Base-by-base conservation (phyloP, 371 early-diverging fungal species). In the Mortierella sp. region DNA sequence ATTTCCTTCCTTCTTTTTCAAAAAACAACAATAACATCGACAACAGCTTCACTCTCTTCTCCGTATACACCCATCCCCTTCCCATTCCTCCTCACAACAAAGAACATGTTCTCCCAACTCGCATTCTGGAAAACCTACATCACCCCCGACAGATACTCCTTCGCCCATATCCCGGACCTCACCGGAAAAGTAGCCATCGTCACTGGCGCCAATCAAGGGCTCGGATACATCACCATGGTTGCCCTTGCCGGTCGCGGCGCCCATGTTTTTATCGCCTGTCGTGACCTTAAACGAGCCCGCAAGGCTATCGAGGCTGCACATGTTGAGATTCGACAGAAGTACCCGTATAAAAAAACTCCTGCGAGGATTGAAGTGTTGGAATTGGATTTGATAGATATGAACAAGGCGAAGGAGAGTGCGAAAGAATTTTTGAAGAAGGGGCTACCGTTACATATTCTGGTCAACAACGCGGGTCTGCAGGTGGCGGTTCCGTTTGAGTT, bases 201-300 rank as follows among this genome's bases (percentile, higher is more conserved):
- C 34, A 95, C 95, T 28, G 96, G 96, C 45, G 92, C 92, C 16
- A 92, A 91, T 79, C 88, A 91, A 16, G 95, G 96, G 80, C 89
- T 95, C 50, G 95, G 95, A 50, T 89, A 89, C 78, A 88, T 88
- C 1, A 93, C 92, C 70, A 91, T 89, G 10, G 58, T 87, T 14
- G 91, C 93, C 80, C 89, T 95, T 65, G 94, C 93, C 3, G 88
- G 79, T 38, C 92, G 93, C 73, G 87, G 88, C 9, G 93, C 93
- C 47, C 87, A 88, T n/a, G 89, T 93, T 81, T 90, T 90, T 47
- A 86, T 94, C 34, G 93, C 92, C 7, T 93, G 92, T 83, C 91
- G 95, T 38, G 91, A 83, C 65, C 72, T 80, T 14, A 81, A 89
- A 70, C 89, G 89, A 8, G 90, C 90, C 9, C 13, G 79, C 28